These are phyloP conservation scores for Skeletonema potamos DNA, from an alignment of 108 stramenopile species.

Conservation along the genomic window DNA sequence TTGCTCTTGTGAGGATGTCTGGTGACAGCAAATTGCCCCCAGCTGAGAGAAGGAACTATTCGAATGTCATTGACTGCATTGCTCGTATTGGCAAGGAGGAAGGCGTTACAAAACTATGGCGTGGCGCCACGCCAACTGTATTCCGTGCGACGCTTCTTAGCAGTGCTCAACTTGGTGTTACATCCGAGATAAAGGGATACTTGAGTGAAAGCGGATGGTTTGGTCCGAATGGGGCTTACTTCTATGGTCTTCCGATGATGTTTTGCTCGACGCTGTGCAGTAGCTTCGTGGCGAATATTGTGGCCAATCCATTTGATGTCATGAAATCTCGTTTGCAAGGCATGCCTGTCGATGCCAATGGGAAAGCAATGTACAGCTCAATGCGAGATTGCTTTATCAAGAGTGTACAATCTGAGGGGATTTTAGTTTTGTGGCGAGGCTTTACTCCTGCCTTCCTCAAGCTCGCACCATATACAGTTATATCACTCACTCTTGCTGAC, in stretches of 20 bases:
- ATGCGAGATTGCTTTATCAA: constrained; percentile 42
- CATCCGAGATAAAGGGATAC: constrained; percentile 26
- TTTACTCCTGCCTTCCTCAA: constrained; percentile 39
- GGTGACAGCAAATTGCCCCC: constrained; percentile 35
- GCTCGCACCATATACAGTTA: constrained; percentile 35
- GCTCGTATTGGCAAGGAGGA: constrained; percentile 39
- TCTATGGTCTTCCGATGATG: constrained; percentile 35
- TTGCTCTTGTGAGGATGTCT: constrained; percentile 40
- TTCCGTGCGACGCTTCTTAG: constrained; percentile 26
- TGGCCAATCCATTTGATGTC: constrained; percentile 44
- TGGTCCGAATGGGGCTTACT: constrained; percentile 26
- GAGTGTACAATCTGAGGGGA: constrained; percentile 19
- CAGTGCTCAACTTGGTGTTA: constrained; percentile 32
- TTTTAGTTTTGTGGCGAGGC: constrained; percentile 20
- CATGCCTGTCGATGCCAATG: constrained; percentile 32
- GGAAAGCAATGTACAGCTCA: constrained; percentile 24
- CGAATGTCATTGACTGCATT: constrained; percentile 43
- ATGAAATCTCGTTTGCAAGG: constrained; percentile 31
- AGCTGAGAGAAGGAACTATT: constrained; percentile 33
- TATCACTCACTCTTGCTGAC: constrained; percentile 36
- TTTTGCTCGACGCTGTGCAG: constrained; percentile 34
- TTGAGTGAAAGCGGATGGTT: constrained; percentile 19
- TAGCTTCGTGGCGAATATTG: constrained; percentile 35
- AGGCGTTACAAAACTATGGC: constrained; percentile 35
- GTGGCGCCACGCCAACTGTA: constrained; percentile 39